Evolutionary conservation across 1,284 basidiomycete genomes (phyloP).

Genomic region (Ganoderma boninense): DNA sequence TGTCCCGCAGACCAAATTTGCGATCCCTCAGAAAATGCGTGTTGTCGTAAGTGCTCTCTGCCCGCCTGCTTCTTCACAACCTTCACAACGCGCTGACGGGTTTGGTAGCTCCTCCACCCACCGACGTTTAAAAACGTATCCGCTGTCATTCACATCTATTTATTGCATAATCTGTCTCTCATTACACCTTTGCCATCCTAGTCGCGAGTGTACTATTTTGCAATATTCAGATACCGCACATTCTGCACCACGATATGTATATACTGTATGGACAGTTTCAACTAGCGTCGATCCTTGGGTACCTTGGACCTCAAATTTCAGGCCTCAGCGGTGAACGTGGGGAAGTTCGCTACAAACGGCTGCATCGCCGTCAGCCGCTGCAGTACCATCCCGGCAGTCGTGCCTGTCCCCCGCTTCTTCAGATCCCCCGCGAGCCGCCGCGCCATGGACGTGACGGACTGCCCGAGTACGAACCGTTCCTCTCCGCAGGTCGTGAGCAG

Average conservation of each 20-base stretch:
- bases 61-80: constrained; percentile 15
- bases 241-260: neutral
- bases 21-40: constrained; percentile 74
- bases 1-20: constrained; percentile 73
- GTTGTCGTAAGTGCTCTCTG: constrained; percentile 73
- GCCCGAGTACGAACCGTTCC: constrained; percentile 59
- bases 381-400: constrained; percentile 59
- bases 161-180: constrained; percentile 8
- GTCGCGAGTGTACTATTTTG: neutral
- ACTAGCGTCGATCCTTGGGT: neutral
- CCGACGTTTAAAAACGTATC: constrained; percentile 44
- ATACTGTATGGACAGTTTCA: neutral
- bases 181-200: neutral
- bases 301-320: constrained; percentile 16
- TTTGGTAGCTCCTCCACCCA: constrained; percentile 54
- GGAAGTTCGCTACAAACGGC: constrained; percentile 76
- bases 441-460: constrained; percentile 68
- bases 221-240: neutral
- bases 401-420: constrained; percentile 56
- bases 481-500: constrained; percentile 61
- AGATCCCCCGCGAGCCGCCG: constrained; percentile 67
- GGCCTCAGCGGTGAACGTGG: constrained; percentile 63
- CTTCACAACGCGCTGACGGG: constrained; percentile 10
- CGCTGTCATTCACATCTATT: constrained; percentile 9
- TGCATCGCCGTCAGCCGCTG: constrained; percentile 68